phyloP scores from a whole-genome alignment of 2,329 filamentous ascomycete species.

The Verticillium longisporum region DNA sequence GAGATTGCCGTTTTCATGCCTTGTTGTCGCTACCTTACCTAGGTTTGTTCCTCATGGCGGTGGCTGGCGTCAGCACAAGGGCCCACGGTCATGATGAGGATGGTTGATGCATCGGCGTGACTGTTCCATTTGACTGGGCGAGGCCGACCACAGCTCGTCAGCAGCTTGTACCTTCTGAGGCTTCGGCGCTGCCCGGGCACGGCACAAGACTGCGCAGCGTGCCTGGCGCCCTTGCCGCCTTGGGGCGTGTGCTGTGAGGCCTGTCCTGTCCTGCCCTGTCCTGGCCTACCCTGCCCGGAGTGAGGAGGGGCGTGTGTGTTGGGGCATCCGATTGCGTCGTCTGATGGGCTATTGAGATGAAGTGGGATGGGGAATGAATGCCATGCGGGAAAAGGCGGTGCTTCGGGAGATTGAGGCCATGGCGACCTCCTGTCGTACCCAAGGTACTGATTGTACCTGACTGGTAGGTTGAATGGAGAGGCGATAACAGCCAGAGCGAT shows the following conservation, averaged over 20 bases:
- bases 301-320: too few species aligned
- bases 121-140: not conserved
- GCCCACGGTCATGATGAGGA: not conserved
- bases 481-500: not conserved
- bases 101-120: not conserved
- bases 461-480: not conserved
- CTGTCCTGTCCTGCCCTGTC: too few species aligned
- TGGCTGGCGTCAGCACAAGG: not conserved
- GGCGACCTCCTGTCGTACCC: not conserved
- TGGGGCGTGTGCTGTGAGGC: too few species aligned
- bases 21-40: not conserved
- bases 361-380: not conserved
- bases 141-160: not conserved
- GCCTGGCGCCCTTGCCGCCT: slow-evolving; percentile 2
- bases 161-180: not conserved
- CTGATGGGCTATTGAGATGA: not conserved
- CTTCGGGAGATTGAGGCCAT: not conserved
- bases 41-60: not conserved
- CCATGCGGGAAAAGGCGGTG: not conserved
- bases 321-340: not conserved
- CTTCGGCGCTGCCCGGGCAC: not conserved
- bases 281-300: too few species aligned
- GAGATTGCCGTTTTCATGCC: not conserved
- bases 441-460: not conserved
- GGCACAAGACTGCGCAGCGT: slow-evolving; percentile 1